Percentiles rank a stretch among this genome's conserved stretches.
Evolutionary conservation across 225 moss, liverwort and hornwort genomes (phyloP).

Genomic region (Marchantia polymorpha): DNA sequence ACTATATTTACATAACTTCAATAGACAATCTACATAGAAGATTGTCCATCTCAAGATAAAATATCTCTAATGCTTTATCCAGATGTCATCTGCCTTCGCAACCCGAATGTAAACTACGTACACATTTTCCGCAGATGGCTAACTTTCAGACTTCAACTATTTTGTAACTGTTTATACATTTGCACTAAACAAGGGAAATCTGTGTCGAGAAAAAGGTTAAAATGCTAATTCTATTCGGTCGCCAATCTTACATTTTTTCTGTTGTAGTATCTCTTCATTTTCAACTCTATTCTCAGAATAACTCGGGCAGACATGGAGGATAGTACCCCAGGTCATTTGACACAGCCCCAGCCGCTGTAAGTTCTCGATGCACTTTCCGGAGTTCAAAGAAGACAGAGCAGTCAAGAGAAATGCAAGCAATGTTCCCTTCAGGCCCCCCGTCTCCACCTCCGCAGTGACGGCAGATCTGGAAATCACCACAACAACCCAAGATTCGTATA

Average conservation of each 20-base stretch:
- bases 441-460: constrained; percentile 92
- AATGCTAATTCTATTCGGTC: too few species aligned
- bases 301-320: constrained; percentile 66
- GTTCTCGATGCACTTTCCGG: constrained; percentile 77
- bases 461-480: constrained; percentile 58
- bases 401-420: constrained; percentile 77
- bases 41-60: too few species aligned
- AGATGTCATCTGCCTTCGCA: too few species aligned
- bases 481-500: not conserved
- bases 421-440: constrained; percentile 52
- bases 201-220: too few species aligned
- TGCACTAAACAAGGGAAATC: too few species aligned
- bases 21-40: too few species aligned
- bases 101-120: too few species aligned
- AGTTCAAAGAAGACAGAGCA: constrained; percentile 90
- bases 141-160: too few species aligned
- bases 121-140: not conserved
- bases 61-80: too few species aligned
- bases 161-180: too few species aligned
- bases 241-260: too few species aligned
- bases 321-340: constrained; percentile 64
- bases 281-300: constrained; percentile 43
- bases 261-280: not conserved
- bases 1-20: too few species aligned
- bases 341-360: constrained; percentile 67